These are phyloP conservation scores for Fennellomyces sp. DNA, from an alignment of 371 early-diverging fungal species.

Conservation along the genomic window DNA sequence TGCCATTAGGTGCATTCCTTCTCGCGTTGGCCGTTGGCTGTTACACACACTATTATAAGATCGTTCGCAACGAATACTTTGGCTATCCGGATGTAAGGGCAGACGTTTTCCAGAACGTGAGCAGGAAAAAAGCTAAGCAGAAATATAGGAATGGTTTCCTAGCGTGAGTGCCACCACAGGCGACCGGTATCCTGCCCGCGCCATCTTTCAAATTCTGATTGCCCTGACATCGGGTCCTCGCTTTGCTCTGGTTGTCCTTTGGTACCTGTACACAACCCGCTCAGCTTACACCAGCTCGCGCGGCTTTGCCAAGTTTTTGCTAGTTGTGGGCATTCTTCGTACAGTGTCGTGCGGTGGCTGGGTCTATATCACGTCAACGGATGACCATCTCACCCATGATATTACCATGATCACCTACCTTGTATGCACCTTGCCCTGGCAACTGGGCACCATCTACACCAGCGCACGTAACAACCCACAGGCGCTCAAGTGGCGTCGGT, in stretches of 20 bases:
- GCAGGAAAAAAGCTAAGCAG: background rate
- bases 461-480: slow-evolving; percentile 27
- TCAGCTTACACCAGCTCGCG: slow-evolving; percentile 47
- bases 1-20: slow-evolving; percentile 66
- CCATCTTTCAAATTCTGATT: slow-evolving; percentile 79
- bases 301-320: slow-evolving; percentile 60
- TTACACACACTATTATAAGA: slow-evolving; percentile 76
- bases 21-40: slow-evolving; percentile 69
- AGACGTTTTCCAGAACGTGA: background rate
- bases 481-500: slow-evolving; percentile 44
- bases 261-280: slow-evolving; percentile 61
- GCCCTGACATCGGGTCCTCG: slow-evolving; percentile 75
- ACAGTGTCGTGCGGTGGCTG: slow-evolving; percentile 80
- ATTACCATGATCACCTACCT: slow-evolving; percentile 80
- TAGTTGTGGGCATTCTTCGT: slow-evolving; percentile 67
- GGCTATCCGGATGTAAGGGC: slow-evolving; percentile 73
- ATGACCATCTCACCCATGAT: slow-evolving; percentile 82
- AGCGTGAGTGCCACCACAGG: slow-evolving; percentile 84
- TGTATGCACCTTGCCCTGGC: slow-evolving; percentile 76
- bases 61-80: slow-evolving; percentile 77
- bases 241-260: slow-evolving; percentile 68
- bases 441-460: slow-evolving; percentile 61
- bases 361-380: slow-evolving; percentile 82
- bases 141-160: slow-evolving; percentile 81
- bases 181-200: slow-evolving; percentile 80